Evolutionary conservation across 2,329 filamentous ascomycete species (phyloP).

Genomic region (Trematosphaeria pertusa): DNA sequence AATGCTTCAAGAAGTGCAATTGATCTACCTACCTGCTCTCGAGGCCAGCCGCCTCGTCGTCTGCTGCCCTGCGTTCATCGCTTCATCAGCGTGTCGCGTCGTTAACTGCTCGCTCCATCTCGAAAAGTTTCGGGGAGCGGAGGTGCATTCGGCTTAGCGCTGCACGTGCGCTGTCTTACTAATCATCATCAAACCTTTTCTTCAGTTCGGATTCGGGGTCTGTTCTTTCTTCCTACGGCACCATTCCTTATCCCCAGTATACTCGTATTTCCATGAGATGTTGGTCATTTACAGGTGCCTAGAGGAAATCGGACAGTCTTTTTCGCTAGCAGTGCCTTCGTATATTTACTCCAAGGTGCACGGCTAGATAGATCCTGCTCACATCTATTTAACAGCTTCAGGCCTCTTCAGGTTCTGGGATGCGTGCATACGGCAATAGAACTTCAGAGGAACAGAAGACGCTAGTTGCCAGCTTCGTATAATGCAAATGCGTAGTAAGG

Average conservation of each 20-base stretch:
- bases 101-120: slow-evolving; percentile 21
- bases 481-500: too few relatives aligned
- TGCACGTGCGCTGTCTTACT: slow-evolving; percentile 24
- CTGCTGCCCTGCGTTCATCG: slow-evolving; percentile 54
- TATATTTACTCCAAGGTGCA: slow-evolving; percentile 70
- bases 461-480: too few relatives aligned
- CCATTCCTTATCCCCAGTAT: slow-evolving; percentile 94
- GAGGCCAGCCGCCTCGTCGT: slow-evolving; percentile 53
- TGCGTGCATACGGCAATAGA: too few relatives aligned
- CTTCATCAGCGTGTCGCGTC: slow-evolving; percentile 23
- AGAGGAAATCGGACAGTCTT: slow-evolving; percentile 82
- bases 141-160: slow-evolving; percentile 38
- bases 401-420: too few relatives aligned
- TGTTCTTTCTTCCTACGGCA: slow-evolving; percentile 63
- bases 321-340: slow-evolving; percentile 98
- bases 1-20: slow-evolving; percentile 8
- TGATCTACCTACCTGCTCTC: slow-evolving; percentile 45
- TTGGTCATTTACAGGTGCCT: slow-evolving; percentile 92
- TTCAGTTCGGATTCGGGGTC: slow-evolving; percentile 13
- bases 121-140: slow-evolving; percentile 41
- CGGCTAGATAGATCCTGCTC: slow-evolving; percentile 97
- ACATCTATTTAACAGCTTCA: slow-evolving; percentile 63
- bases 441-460: too few relatives aligned
- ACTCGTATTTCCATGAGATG: slow-evolving; percentile 64
- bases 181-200: slow-evolving; percentile 23